Conservation (phyloP, 371 early-diverging fungal species). For the Mortierella sp. region DNA sequence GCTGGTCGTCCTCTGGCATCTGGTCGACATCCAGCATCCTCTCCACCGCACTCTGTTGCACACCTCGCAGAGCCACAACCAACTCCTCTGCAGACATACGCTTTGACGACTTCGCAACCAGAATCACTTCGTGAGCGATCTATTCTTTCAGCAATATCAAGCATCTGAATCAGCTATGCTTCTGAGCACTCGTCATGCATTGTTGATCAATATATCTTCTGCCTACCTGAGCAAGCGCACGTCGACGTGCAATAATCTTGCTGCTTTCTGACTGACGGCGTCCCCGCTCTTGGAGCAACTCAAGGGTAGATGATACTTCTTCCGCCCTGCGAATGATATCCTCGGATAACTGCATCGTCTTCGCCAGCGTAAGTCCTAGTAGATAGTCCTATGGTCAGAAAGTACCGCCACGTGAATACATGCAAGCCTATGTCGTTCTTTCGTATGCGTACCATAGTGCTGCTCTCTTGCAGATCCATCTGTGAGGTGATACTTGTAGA, state of each 20-base stretch:
- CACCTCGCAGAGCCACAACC: slow-evolving; percentile 6
- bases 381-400: not conserved
- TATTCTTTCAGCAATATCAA: not conserved
- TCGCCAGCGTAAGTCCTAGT: slow-evolving; percentile 63
- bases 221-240: slow-evolving; percentile 32
- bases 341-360: slow-evolving; percentile 57
- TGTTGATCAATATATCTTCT: too few relatives aligned
- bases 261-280: slow-evolving; percentile 38
- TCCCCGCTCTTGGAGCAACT: slow-evolving; percentile 17
- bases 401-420: not conserved
- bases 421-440: not conserved
- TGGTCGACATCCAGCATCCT: slow-evolving; percentile 18
- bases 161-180: not conserved
- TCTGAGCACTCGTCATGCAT: too few relatives aligned
- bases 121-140: slow-evolving; percentile 31
- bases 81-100: slow-evolving; percentile 10
- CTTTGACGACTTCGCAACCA: slow-evolving; percentile 7
- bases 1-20: not conserved
- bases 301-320: slow-evolving; percentile 43
- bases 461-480: slow-evolving; percentile 56
- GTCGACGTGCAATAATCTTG: slow-evolving; percentile 34
- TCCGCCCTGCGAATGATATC: slow-evolving; percentile 57
- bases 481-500: slow-evolving; percentile 60
- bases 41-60: slow-evolving; percentile 21
- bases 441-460: slow-evolving; percentile 57